phyloP scores from a whole-genome alignment of 371 early-diverging fungal species.

The Mortierella sp. region DNA sequence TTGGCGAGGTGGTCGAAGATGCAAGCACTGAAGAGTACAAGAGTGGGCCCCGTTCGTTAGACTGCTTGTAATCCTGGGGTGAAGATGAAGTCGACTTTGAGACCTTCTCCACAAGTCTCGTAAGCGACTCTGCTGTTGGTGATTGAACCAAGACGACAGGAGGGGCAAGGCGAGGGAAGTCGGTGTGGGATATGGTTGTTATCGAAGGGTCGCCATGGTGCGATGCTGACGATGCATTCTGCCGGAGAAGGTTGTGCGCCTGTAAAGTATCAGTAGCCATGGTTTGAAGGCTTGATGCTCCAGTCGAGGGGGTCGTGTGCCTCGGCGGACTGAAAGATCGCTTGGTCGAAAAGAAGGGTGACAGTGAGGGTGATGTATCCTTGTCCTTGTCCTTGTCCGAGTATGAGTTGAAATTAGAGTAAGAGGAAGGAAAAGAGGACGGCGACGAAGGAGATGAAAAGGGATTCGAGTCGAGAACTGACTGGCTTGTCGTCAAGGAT shows the following conservation, averaged over 20 bases:
- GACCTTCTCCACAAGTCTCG: neutral
- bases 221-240: conserved; percentile 13
- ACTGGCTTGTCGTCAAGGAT: conserved; percentile 20
- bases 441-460: conserved; percentile 27
- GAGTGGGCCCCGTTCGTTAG: conserved; percentile 20
- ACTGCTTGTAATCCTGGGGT: neutral
- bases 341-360: conserved; percentile 41
- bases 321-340: conserved; percentile 46
- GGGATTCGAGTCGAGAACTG: conserved; percentile 22
- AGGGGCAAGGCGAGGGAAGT: conserved; percentile 43
- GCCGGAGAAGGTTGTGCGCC: conserved; percentile 29
- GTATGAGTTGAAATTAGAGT: neutral
- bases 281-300: conserved; percentile 28
- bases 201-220: neutral
- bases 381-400: conserved; percentile 31
- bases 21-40: conserved; percentile 51
- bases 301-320: conserved; percentile 11
- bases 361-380: conserved; percentile 43
- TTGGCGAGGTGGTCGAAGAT: conserved; percentile 27
- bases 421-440: conserved; percentile 26
- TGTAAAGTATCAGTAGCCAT: conserved; percentile 29
- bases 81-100: conserved; percentile 11
- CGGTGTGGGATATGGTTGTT: conserved; percentile 13
- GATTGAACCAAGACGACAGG: conserved; percentile 52
- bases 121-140: conserved; percentile 26